A percentile compares a stretch with the other conserved stretches of the same genome.
phyloP scores from a whole-genome alignment of 2,329 filamentous ascomycete species.

The Chaetothyriales sp. region DNA sequence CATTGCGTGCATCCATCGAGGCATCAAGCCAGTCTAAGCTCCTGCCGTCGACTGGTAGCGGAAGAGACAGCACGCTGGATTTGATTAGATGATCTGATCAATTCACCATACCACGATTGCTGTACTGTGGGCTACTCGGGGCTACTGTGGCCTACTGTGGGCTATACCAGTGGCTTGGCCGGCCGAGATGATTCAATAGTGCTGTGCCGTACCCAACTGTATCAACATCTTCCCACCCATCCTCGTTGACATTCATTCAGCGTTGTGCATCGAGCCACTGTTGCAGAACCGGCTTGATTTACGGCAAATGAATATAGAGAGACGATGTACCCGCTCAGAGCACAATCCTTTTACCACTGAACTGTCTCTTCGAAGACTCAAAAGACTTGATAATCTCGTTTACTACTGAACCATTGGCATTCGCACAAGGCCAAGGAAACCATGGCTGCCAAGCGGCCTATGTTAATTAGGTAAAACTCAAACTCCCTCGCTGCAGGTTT shows the following conservation, averaged over 20 bases:
- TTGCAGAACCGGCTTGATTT: no score
- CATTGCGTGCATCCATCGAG: conserved; percentile 92
- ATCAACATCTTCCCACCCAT: not conserved
- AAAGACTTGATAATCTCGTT: no score
- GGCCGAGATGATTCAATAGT: not conserved
- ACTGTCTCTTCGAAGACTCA: no score
- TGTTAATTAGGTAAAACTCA: not conserved
- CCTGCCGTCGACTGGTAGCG: not conserved
- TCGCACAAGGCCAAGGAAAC: no score
- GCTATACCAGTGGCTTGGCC: not conserved
- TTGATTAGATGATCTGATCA: not conserved
- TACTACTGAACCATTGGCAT: not conserved
- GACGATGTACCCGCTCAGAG: no score
- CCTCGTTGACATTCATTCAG: no score
- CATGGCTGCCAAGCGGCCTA: no score
- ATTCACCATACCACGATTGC: not conserved
- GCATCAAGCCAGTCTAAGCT: conserved; percentile 56
- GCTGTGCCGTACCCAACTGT: not conserved
- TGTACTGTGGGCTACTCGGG: not conserved
- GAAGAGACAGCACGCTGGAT: not conserved
- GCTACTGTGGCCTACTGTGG: not conserved
- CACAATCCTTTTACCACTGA: no score
- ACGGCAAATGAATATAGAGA: no score
- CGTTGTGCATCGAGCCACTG: no score
- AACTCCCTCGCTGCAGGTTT: not conserved